Evolutionary conservation across 2,329 filamentous ascomycete genomes (phyloP), one percentile per base, ranked within the genome.

Genomic region (Fragosphaeria purpurea): DNA sequence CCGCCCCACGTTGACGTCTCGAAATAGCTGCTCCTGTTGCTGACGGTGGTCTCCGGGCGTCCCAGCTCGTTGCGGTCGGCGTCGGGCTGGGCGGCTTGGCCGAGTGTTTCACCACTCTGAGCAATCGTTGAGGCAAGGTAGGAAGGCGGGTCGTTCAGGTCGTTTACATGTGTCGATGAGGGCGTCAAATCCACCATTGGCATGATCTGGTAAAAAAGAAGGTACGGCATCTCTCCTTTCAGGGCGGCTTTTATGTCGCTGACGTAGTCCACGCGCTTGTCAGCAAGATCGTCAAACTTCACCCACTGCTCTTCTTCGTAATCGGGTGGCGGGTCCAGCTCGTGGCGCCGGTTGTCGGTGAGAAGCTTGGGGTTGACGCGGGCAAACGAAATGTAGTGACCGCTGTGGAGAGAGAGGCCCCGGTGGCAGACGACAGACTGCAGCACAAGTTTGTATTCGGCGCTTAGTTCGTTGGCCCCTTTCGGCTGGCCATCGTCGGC

Each of bases 371-470:
- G 76, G n/a, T 82, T 82, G 4, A 88, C 86, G 47, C 91, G 79
- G 37, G 90, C 83, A 56, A 96, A 84, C 1, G 88, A 78, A 46
- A 97, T 79, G 62, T 98, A 98, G 63, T 98, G 93, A 0, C 93
- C 93, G 11, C 86, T 90, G 60, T 94, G 81, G 10, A 95, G 75
- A 0, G 88, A 89, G 37, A 83, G 80, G 7, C 93, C 93, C 37
- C 89, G 81, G 65, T 98, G 93, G 61, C 93, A 97, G 13, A 98
- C 85, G 3, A 95, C 83, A 0, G 90, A 91, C 65, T 96, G 90
- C 46, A 98, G 70, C 3, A 89, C 85, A 9, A 97, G 77, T 64
- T 96, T 95, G 70, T 96, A 97, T 56, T 94, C 91, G n/a, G 85
- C 83, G 60, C 83, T 86, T 3, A 94, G 79, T 0, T 80, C 83